Base-by-base conservation (phyloP, 192 early-diverging fungal species). In the Diversispora eburnea region DNA sequence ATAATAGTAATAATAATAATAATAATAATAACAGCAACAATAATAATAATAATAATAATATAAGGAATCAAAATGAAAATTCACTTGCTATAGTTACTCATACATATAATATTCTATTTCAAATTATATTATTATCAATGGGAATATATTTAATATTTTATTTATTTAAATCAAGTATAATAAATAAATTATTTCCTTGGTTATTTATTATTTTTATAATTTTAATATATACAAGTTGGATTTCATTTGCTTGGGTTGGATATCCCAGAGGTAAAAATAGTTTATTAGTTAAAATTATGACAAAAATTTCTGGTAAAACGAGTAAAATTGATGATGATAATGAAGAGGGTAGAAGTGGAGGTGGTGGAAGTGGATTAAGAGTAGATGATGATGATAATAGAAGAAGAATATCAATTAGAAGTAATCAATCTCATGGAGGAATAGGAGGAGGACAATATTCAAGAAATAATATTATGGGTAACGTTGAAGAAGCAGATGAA, bases 201-300 rank as follows among this genome's bases (percentile, higher is more conserved):
- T 8, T 56, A 19, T 70, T 70, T 70, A 55, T 70, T 10, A 39
- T 22, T 12, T 55, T 56, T 46, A 55, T 70, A 25, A 2, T 52
- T n/a, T 8, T 70, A 42, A 55, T 70, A n/a, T 70, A 70, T 70
- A 39, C 55, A n/a, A 39, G 47, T 56, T 70, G 67, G 67, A 55
- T 70, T 46, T 15, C 43, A 9, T 43, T 45, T 3, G 67, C 67
- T 43, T 51, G 67, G 52, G 19, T 7, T 1, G 67, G 67, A 70
- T 70, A 70, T 70, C 67, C 67, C n/a, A 52, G 39, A 43, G 51
- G 51, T 52, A 70, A 25, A 70, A 55, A 46, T 4, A 46, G 41
- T 17, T 70, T 70, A 46, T 39, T 70, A 43, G 67, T 70, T 17
- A 15, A 20, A 52, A 17, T 55, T 9, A 41, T 55, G 33, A 12